Conservation (phyloP, 2,329 filamentous ascomycete genomes). For the Aschersonia sp. region DNA sequence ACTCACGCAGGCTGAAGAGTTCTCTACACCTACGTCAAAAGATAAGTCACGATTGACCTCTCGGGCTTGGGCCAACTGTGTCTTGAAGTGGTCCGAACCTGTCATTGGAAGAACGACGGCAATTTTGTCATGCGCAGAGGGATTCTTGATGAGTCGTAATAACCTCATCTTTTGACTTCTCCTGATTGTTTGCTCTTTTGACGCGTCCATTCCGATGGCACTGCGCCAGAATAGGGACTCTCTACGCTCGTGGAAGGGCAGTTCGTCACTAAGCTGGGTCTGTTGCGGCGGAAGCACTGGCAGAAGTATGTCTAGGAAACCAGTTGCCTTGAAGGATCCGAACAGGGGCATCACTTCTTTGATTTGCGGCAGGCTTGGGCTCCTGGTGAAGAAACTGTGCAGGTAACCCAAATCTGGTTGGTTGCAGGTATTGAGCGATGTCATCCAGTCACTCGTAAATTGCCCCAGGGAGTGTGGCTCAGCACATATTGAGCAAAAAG, state of each 20-base stretch:
- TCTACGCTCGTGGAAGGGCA: constrained; percentile 44
- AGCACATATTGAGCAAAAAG: constrained; percentile 50
- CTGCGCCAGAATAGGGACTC: constrained; percentile 62
- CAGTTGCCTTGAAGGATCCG: constrained; percentile 55
- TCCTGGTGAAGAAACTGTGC: constrained; percentile 58
- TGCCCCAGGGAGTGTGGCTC: constrained; percentile 50
- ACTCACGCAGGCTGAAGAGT: constrained; percentile 40
- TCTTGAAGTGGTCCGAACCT: constrained; percentile 28
- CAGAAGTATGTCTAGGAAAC: constrained; percentile 65
- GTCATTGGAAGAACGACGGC: constrained; percentile 40
- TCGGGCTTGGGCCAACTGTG: constrained; percentile 36
- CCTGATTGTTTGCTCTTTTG: constrained; percentile 39
- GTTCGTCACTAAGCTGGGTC: constrained; percentile 26
- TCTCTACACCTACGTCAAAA: constrained; percentile 43
- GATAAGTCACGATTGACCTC: constrained; percentile 39
- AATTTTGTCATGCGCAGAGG: constrained; percentile 30
- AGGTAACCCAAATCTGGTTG: constrained; percentile 63
- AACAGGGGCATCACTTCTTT: constrained; percentile 59
- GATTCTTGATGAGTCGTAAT: constrained; percentile 51
- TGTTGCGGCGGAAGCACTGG: constrained; percentile 34
- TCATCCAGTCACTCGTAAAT: constrained; percentile 51
- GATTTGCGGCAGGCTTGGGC: constrained; percentile 45
- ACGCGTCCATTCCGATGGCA: constrained; percentile 41
- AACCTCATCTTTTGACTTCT: constrained; percentile 57
- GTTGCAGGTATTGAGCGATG: constrained; percentile 53